A percentile compares a stretch with the other conserved stretches of the same genome.
Evolutionary conservation across 257 asterid species (phyloP).

Genomic region (Ballota nigra): DNA sequence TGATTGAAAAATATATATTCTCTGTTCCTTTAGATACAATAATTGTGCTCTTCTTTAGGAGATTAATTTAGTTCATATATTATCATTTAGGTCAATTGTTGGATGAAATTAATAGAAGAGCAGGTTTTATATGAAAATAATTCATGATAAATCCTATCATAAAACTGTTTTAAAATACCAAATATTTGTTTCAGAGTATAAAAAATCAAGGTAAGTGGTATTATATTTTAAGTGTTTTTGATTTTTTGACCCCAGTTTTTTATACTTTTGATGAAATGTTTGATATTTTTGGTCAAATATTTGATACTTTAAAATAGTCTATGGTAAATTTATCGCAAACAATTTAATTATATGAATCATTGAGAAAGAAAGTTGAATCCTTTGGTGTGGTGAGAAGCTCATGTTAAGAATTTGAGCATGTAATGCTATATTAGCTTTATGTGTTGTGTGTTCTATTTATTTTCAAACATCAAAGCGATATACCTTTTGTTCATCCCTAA

Average conservation of each 20-base stretch:
- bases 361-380: background rate
- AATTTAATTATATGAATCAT: background rate
- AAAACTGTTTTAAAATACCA: no score
- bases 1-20: background rate
- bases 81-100: background rate
- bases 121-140: no score
- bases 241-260: no score
- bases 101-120: background rate
- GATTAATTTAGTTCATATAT: background rate
- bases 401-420: background rate
- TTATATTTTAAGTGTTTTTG: no score
- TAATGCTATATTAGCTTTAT: background rate
- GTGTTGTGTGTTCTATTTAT: background rate
- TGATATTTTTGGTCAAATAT: no score
- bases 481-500: background rate
- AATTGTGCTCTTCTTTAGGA: no score
- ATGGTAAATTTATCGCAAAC: no score
- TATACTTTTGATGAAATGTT: no score
- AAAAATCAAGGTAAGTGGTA: no score
- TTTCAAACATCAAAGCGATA: background rate
- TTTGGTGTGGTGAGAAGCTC: slow-evolving; percentile 9
- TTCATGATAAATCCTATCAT: no score
- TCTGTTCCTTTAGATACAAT: background rate
- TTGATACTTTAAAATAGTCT: no score
- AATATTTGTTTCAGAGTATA: no score